Conservation (phyloP, 306 rosid species). For the Vigna radiata region DNA sequence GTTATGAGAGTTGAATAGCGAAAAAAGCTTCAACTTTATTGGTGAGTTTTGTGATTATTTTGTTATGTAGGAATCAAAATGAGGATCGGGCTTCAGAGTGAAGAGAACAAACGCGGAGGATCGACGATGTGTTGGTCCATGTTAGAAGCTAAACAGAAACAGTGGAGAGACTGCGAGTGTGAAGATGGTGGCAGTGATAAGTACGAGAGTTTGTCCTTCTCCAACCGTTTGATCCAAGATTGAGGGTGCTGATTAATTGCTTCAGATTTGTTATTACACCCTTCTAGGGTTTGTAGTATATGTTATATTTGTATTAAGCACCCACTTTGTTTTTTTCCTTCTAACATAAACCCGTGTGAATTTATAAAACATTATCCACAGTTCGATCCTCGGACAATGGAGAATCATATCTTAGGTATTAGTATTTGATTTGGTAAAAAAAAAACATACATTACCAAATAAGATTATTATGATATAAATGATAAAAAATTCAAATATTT, state of each 20-base stretch:
- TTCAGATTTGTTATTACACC: constrained; percentile 51
- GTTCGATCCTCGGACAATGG: too few species aligned
- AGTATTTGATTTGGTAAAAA: too few species aligned
- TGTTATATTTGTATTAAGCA: not conserved
- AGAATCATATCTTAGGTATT: too few species aligned
- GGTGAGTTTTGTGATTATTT: constrained; percentile 27
- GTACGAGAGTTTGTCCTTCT: constrained; percentile 47
- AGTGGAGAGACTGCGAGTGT: constrained; percentile 54
- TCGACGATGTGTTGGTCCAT: constrained; percentile 52
- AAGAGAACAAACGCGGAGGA: constrained; percentile 36
- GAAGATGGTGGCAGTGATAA: constrained; percentile 64
- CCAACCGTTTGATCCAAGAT: constrained; percentile 48
- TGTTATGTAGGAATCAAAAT: constrained; percentile 35
- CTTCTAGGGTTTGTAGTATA: constrained; percentile 64
- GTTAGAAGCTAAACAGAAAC: constrained; percentile 53
- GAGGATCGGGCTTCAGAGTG: constrained; percentile 50
- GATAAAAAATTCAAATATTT: too few species aligned
- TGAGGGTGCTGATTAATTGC: constrained; percentile 50
- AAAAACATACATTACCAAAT: too few species aligned
- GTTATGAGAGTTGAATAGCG: not conserved
- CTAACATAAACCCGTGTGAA: not conserved
- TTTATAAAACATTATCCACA: too few species aligned
- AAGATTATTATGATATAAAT: too few species aligned
- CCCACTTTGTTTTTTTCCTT: not conserved
- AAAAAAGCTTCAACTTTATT: constrained; percentile 1